A percentile compares a stretch with the other conserved stretches of the same genome.
Conservation (phyloP, 306 rosid genomes). For the Medicago lupulina region DNA sequence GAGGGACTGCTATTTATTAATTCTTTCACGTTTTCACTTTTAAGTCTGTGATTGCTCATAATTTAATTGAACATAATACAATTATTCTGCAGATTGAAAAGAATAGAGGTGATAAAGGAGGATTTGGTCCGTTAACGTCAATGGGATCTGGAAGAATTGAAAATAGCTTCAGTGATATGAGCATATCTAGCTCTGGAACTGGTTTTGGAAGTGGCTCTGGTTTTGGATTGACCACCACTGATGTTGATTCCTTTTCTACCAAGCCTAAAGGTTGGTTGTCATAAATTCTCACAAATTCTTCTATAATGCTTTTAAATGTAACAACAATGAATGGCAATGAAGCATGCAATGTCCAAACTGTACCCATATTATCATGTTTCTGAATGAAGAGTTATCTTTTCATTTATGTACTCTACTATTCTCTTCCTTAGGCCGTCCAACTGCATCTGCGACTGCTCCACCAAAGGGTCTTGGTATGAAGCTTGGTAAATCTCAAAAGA, state of each 20-base stretch:
- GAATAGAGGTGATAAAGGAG: constrained; percentile 89
- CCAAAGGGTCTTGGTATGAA: constrained; percentile 93
- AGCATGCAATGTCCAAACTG: constrained; percentile 11
- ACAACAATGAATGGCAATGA: constrained; percentile 33
- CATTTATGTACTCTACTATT: constrained; percentile 28
- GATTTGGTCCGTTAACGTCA: constrained; percentile 78
- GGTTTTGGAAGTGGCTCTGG: constrained; percentile 93
- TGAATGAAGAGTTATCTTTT: constrained; percentile 34
- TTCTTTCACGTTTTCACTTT: background rate
- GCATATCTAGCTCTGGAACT: constrained; percentile 80
- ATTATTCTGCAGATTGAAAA: constrained; percentile 78
- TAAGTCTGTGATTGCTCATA: too few relatives aligned
- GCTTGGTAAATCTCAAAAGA: constrained; percentile 87
- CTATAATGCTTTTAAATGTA: constrained; percentile 21
- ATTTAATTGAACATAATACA: constrained; percentile 6
- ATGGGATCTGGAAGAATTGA: constrained; percentile 97
- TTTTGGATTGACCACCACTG: constrained; percentile 71
- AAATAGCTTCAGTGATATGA: constrained; percentile 72
- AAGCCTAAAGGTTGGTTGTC: constrained; percentile 81
- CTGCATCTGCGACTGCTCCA: constrained; percentile 90
- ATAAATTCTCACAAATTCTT: constrained; percentile 32
- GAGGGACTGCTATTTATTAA: constrained; percentile 33
- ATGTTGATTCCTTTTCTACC: constrained; percentile 73
- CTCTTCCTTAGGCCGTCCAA: constrained; percentile 65
- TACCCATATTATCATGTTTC: constrained; percentile 24